A percentile compares a stretch with the other conserved stretches of the same genome.
phyloP scores from a whole-genome alignment of 192 early-diverging fungal species.

The Coemansia sp. region DNA sequence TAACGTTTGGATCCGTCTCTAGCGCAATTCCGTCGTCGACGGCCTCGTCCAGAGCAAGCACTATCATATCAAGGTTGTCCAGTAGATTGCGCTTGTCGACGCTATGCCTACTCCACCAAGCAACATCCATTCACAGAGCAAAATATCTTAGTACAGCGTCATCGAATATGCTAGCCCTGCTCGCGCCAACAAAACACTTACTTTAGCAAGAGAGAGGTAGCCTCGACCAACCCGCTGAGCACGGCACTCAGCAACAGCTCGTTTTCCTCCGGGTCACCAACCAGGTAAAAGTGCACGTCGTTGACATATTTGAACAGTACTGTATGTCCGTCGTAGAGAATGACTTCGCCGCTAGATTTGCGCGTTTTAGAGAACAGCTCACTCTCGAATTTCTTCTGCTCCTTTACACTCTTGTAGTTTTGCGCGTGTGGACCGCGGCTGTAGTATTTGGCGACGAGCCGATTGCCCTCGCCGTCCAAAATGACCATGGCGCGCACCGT shows the following conservation, averaged over 20 bases:
- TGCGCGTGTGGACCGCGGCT: constrained; percentile 28
- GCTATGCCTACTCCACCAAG: constrained; percentile 60
- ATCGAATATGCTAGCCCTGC: neutral
- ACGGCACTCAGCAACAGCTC: constrained; percentile 83
- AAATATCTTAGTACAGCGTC: neutral
- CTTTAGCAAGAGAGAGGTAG: constrained; percentile 82
- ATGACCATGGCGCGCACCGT: constrained; percentile 87
- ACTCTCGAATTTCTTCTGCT: constrained; percentile 91
- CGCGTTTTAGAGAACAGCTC: constrained; percentile 90
- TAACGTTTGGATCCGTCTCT: constrained; percentile 75
- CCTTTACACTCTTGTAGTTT: constrained; percentile 61
- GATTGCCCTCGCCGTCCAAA: constrained; percentile 90
- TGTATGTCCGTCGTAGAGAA: constrained; percentile 92
- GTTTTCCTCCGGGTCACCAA: constrained; percentile 91
- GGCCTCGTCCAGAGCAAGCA: constrained; percentile 90
- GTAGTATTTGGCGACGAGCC: constrained; percentile 95
- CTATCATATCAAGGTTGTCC: constrained; percentile 90
- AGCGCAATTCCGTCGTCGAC: constrained; percentile 89
- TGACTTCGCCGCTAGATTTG: constrained; percentile 78
- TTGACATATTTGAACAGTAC: constrained; percentile 83
- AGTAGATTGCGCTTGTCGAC: constrained; percentile 88
- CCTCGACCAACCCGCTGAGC: constrained; percentile 82
- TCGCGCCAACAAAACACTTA: constrained; percentile 53
- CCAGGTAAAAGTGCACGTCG: constrained; percentile 90
- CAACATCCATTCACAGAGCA: neutral